These are phyloP conservation scores for Pseudopyricularia javanii DNA, from an alignment of 2,329 filamentous ascomycete genomes.

Conservation along the genomic window DNA sequence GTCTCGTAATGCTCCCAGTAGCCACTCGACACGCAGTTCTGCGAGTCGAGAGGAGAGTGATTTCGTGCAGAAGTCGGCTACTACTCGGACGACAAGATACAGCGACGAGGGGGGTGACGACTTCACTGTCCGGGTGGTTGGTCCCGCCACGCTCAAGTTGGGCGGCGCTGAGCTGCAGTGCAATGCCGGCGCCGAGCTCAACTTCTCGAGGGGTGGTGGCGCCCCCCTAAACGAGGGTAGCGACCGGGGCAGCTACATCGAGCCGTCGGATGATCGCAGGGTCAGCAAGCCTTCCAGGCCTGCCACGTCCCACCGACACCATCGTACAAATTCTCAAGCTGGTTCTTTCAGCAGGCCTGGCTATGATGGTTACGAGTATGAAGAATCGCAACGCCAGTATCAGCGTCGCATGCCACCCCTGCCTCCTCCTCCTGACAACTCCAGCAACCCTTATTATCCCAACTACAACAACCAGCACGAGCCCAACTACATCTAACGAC, in stretches of 20 bases:
- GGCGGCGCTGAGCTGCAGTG: conserved; percentile 47
- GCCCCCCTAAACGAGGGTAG: conserved; percentile 26
- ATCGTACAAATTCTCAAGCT: conserved; percentile 37
- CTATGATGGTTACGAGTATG: neutral
- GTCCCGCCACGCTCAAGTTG: conserved; percentile 41
- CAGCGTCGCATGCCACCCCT: neutral
- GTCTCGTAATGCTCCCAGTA: conserved; percentile 21
- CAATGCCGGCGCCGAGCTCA: conserved; percentile 46
- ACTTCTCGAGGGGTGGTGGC: conserved; percentile 27
- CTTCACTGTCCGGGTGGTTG: conserved; percentile 48
- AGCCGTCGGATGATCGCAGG: conserved; percentile 32
- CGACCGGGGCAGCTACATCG: conserved; percentile 37
- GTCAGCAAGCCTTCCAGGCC: conserved; percentile 29
- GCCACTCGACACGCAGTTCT: conserved; percentile 44
- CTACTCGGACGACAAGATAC: conserved; percentile 47
- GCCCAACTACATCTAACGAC: neutral
- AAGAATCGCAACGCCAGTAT: neutral
- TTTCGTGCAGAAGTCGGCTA: conserved; percentile 42
- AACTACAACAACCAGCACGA: neutral
- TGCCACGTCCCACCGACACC: conserved; percentile 23
- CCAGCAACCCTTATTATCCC: neutral
- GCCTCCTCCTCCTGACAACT: neutral
- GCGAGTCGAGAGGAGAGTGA: conserved; percentile 52
- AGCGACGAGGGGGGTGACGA: conserved; percentile 41
- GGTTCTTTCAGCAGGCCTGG: conserved; percentile 25